Base-by-base conservation (phyloP, 1,139 yeast species). In the Magnusiomyces suaveolens region DNA sequence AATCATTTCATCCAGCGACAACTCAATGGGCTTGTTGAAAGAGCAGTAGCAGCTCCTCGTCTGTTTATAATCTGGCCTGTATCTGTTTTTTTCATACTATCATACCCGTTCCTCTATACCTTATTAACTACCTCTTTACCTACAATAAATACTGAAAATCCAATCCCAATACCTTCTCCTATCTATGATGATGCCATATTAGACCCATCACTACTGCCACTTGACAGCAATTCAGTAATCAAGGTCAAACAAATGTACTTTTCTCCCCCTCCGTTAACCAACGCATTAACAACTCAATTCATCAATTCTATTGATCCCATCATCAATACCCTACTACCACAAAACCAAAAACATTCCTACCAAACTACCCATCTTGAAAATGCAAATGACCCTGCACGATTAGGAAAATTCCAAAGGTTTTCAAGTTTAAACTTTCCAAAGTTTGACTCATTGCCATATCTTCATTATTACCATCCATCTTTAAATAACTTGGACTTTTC, bases 21-120 rank as follows among this genome's bases (percentile, higher is more conserved):
- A 23, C 54, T 53, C 21, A 53, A 55, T 26, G 51, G 54, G 46
- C 51, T 55, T 29, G 57, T 53, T 39, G 50, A 50, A 16, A 33
- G 41, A 50, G 48, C 53, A 32, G 51, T 50, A 18, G 32, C 56
- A 21, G 46, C 52, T 25, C 82, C 81, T 2, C 65, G 74, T 43
- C 60, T 64, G 3, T 73, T 71, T 56, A 80, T 82, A 20, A 66
- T 82, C 32, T 64, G 77, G 67, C 83, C 86, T 0, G 70, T 79
- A 1, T 66, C 80, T 2, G 52, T 80, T 2, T 70, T 76, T 1
- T 78, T 80, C 57, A 67, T 77, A 2, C 58, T 81, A n/a, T 75
- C 84, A 6, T 82, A 80, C 63, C 81, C 81, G 1, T 65, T 79
- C 1, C 59, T 77, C 2, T 73, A 71, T 58, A 62, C 72, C 2